Percentiles rank a stretch among this genome's conserved stretches.
phyloP scores from a whole-genome alignment of 208 protist species.

The Leishmania amazonensis region DNA sequence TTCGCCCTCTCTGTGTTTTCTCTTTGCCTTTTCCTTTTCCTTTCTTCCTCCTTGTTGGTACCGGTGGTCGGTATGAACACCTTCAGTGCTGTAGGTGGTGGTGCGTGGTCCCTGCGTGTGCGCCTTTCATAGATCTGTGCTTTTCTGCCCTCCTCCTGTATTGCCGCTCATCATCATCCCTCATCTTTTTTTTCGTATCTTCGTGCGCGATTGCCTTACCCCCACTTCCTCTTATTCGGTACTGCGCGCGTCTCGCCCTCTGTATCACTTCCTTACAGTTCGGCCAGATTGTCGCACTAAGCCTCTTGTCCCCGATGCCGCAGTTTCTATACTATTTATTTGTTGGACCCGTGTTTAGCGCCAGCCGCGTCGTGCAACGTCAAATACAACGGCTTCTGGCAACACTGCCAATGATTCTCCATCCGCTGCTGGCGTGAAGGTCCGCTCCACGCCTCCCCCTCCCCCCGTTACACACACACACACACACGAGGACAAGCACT shows the following conservation, averaged over 20 bases:
- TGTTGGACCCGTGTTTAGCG: background rate
- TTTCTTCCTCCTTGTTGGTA: conserved; percentile 14
- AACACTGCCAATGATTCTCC: background rate
- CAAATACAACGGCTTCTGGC: background rate
- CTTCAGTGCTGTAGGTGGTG: background rate
- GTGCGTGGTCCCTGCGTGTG: background rate
- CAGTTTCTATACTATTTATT: background rate
- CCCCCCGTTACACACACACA: background rate
- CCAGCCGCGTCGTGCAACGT: background rate
- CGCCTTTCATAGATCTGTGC: conserved; percentile 12
- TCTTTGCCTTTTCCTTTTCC: background rate
- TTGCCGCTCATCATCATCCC: background rate
- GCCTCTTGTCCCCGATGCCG: background rate
- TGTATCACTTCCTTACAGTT: background rate
- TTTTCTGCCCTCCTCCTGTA: background rate
- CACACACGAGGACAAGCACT: background rate
- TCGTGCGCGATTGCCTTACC: conserved; percentile 12
- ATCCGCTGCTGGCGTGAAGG: background rate
- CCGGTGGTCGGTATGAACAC: background rate
- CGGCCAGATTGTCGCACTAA: background rate
- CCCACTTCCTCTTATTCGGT: conserved; percentile 5
- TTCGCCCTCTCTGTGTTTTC: no score
- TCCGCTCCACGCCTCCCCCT: background rate
- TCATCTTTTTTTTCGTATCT: conserved; percentile 1
- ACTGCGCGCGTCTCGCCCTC: background rate